These are phyloP conservation scores for Agrocybe praecox DNA, from an alignment of 768 basidiomycete genomes.

Conservation along the genomic window DNA sequence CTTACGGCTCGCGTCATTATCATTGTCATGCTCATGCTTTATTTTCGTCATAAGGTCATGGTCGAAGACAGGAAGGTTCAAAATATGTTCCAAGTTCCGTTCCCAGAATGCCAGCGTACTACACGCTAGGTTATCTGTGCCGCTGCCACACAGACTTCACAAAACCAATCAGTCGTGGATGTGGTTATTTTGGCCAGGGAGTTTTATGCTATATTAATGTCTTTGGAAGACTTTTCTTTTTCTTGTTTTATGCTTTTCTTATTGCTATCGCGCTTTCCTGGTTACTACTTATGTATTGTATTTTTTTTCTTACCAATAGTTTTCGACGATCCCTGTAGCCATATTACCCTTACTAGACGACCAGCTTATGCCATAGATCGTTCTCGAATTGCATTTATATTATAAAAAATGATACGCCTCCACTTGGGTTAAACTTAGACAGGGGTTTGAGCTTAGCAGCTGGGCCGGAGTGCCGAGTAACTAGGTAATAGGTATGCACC, in stretches of 20 bases:
- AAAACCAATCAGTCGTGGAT: too few relatives aligned
- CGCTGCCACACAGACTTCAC: too few relatives aligned
- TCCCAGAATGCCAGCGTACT: constrained; percentile 40
- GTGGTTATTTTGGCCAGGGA: too few relatives aligned
- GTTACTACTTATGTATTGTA: constrained; percentile 10
- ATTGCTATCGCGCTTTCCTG: constrained; percentile 10
- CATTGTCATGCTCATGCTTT: constrained; percentile 1
- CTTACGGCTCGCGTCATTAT: constrained; percentile 1
- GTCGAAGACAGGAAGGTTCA: constrained; percentile 44
- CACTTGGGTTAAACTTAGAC: too few relatives aligned
- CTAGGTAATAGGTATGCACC: too few relatives aligned
- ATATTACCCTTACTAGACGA: constrained; percentile 1
- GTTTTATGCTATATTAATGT: too few relatives aligned
- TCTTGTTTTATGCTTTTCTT: constrained; percentile 5
- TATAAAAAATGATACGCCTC: too few relatives aligned
- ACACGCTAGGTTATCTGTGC: constrained; percentile 27
- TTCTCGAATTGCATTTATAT: too few relatives aligned
- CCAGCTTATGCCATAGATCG: too few relatives aligned
- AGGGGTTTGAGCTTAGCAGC: too few relatives aligned
- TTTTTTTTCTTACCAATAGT: not conserved
- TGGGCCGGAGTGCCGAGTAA: too few relatives aligned
- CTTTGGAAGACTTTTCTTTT: constrained; percentile 1
- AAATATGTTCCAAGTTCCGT: constrained; percentile 49
- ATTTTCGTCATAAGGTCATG: constrained; percentile 31
- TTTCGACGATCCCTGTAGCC: constrained; percentile 10